Evolutionary conservation across 441 rosid species (phyloP), one percentile per base, ranked within the genome.

Genomic region (Biscutella laevigata): DNA sequence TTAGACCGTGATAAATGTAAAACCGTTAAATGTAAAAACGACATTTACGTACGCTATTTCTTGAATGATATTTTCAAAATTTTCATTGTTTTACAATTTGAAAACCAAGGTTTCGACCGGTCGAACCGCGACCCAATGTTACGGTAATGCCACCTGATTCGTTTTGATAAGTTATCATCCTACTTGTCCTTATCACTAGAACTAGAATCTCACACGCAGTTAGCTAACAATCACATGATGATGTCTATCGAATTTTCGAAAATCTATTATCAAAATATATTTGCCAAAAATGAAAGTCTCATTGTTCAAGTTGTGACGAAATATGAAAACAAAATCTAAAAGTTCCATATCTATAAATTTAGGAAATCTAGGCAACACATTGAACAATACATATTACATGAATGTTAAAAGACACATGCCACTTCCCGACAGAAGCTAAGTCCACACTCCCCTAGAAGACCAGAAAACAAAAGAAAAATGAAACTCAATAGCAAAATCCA

Each of bases 341-440:
- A n/a, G 41, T 40, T 14, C 11, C 26, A 29, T 28, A 39, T 24
- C 50, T 51, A 33, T 41, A 12, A 17, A 40, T 16, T 41, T 6
- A 6, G 7, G n/a, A 25, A 61, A 11, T 19, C 36, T 36, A 52
- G 3, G 25, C 39, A 62, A 45, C 55, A 37, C 42, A 38, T 2
- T 40, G 27, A 48, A 21, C 26, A 29, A n/a, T 47, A 29, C 50
- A 60, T 24, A 15, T 17, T 25, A 35, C 60, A 62, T 62, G 67
- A 53, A 14, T 35, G 40, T 35, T 27, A 25, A 38, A 25, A 2
- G 21, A 39, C 51, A 22, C 43, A 34, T 34, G 39, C 39, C 16
- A 35, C 39, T 41, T 42, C 20, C 53, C 30, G 6, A 42, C 45
- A 51, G 2, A 42, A 32, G 21, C 15, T 13, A 56, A n/a, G 11